Percentiles rank a stretch among this genome's conserved stretches.
Conservation (phyloP, 2,329 filamentous ascomycete genomes). For the Stemphylium vesicarium region DNA sequence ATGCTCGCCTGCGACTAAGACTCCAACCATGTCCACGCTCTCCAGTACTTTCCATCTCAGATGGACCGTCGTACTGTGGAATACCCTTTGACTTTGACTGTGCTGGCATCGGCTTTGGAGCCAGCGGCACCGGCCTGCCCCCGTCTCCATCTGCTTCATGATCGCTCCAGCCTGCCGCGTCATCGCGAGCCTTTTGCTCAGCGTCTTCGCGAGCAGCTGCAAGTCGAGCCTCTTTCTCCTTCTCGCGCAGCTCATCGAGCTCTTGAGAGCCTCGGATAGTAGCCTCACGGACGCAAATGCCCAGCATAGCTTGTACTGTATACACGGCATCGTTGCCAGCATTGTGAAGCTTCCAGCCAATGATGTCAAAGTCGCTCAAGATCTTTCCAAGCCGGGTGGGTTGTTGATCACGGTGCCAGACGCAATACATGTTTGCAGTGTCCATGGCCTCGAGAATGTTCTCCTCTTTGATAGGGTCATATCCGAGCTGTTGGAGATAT, state of each 20-base stretch:
- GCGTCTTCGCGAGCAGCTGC: constrained; percentile 37
- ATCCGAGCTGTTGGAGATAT: constrained; percentile 70
- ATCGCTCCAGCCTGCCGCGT: constrained; percentile 49
- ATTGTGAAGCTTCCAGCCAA: constrained; percentile 76
- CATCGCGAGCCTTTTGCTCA: constrained; percentile 47
- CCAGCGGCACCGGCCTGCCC: constrained; percentile 34
- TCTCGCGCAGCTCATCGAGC: constrained; percentile 29
- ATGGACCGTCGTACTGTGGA: constrained; percentile 3
- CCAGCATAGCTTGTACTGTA: constrained; percentile 76
- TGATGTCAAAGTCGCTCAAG: constrained; percentile 68
- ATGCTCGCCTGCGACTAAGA: not conserved
- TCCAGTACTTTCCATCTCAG: not conserved
- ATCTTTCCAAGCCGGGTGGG: constrained; percentile 65
- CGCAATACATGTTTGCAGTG: constrained; percentile 73
- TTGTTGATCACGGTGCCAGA: constrained; percentile 62
- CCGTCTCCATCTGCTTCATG: constrained; percentile 47
- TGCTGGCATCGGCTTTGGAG: not conserved
- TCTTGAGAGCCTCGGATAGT: constrained; percentile 40
- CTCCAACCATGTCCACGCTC: constrained; percentile 6
- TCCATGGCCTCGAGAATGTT: constrained; percentile 72
- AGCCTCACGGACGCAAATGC: constrained; percentile 60
- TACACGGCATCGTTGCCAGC: constrained; percentile 85
- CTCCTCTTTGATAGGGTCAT: constrained; percentile 61
- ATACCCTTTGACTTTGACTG: not conserved
- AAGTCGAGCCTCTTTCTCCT: constrained; percentile 31